Evolutionary conservation across 2,329 filamentous ascomycete genomes (phyloP).

Genomic region (Fusarium pilosicola): DNA sequence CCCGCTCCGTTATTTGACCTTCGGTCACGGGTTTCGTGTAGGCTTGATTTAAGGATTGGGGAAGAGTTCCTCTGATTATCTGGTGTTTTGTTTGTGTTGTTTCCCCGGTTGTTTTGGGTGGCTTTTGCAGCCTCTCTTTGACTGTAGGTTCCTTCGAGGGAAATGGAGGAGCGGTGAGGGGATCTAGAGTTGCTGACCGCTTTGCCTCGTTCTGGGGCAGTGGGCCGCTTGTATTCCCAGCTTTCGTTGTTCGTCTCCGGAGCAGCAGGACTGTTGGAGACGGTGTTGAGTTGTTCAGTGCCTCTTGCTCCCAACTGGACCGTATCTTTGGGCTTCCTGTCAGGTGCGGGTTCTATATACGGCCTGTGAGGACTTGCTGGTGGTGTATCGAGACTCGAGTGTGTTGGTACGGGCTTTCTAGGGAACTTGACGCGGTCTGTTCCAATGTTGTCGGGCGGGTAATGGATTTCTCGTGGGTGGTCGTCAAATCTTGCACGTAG

Average conservation of each 20-base stretch:
- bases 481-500: slow-evolving; percentile 26
- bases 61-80: slow-evolving; percentile 4
- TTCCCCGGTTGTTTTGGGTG: slow-evolving; percentile 15
- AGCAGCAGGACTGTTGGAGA: neutral
- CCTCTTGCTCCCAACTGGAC: neutral
- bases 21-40: slow-evolving; percentile 7
- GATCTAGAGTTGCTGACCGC: slow-evolving; percentile 5
- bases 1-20: slow-evolving; percentile 13
- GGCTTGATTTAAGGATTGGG: slow-evolving; percentile 14
- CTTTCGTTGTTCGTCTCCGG: neutral
- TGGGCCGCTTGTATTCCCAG: slow-evolving; percentile 3
- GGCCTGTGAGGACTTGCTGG: neutral
- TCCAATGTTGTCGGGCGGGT: slow-evolving; percentile 1
- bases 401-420: slow-evolving; percentile 13
- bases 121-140: neutral
- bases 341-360: slow-evolving; percentile 27
- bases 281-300: neutral
- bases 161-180: neutral
- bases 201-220: slow-evolving; percentile 6
- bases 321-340: neutral
- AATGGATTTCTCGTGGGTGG: slow-evolving; percentile 13
- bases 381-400: neutral
- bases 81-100: slow-evolving; percentile 30
- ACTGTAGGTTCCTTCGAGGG: neutral
- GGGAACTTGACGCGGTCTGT: slow-evolving; percentile 1